Evolutionary conservation across 139 green algal species (phyloP).

Genomic region (Edaphochlamys debaryana): DNA sequence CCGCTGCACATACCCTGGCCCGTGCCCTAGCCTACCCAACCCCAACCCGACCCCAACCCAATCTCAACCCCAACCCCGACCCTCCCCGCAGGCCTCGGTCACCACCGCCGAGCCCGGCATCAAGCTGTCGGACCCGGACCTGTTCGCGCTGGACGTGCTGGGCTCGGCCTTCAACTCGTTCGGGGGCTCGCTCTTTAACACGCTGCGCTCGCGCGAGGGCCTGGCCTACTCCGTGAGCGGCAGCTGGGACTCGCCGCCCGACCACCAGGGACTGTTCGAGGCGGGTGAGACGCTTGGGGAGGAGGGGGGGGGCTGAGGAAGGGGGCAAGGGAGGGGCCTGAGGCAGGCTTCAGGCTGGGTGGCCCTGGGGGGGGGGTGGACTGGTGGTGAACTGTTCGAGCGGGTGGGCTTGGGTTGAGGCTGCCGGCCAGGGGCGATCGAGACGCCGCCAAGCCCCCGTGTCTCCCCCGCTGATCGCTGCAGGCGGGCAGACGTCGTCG

Average conservation of each 20-base stretch:
- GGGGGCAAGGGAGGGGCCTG: background rate
- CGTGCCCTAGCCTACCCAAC: too few relatives aligned
- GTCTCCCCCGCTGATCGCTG: accelerated
- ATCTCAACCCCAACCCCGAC: too few relatives aligned
- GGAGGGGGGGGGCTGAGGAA: too few relatives aligned
- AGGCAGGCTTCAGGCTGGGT: too few relatives aligned
- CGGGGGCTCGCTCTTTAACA: slow-evolving; percentile 83
- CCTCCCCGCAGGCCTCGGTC: too few relatives aligned
- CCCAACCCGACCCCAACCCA: too few relatives aligned
- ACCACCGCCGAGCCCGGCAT: slow-evolving; percentile 70
- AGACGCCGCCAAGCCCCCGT: too few relatives aligned
- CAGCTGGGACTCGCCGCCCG: slow-evolving; percentile 72
- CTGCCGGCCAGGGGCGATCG: too few relatives aligned
- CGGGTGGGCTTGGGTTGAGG: too few relatives aligned
- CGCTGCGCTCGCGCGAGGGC: slow-evolving; percentile 73
- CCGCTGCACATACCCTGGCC: too few relatives aligned
- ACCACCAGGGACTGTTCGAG: slow-evolving; percentile 83
- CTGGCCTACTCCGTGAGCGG: slow-evolving; percentile 82
- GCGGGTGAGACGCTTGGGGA: slow-evolving; percentile 48
- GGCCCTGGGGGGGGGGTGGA: too few relatives aligned
- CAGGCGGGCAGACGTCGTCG: slow-evolving; percentile 36
- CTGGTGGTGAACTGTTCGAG: too few relatives aligned
- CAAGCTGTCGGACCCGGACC: slow-evolving; percentile 69
- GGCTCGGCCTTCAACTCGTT: slow-evolving; percentile 79
- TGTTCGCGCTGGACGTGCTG: slow-evolving; percentile 73